phyloP scores from a whole-genome alignment of 208 protist species.

The Wallacemonas rigidus region DNA sequence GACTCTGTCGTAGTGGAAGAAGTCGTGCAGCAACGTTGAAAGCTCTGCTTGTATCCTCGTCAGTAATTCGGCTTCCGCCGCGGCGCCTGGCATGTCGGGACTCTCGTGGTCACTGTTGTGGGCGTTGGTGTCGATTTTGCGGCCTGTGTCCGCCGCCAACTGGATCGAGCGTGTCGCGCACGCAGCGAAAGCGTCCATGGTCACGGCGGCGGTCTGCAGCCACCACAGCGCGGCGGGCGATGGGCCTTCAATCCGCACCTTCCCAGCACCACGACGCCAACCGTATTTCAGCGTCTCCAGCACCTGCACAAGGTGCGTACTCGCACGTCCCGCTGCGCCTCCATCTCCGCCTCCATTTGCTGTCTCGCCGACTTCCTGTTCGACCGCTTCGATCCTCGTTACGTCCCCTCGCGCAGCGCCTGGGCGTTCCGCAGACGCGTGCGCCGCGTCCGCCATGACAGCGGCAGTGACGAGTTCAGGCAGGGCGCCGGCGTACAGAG shows the following conservation, averaged over 20 bases:
- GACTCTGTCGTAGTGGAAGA: conserved; percentile 27
- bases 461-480: conserved; percentile 1
- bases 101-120: background rate
- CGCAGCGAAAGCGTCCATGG: background rate
- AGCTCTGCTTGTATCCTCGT: conserved; percentile 20
- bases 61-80: conserved; percentile 6
- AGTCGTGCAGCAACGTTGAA: conserved; percentile 16
- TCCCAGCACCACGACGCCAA: conserved; percentile 30
- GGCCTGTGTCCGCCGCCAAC: conserved; percentile 6
- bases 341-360: background rate
- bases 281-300: conserved; percentile 31
- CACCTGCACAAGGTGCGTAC: conserved; percentile 22
- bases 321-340: background rate
- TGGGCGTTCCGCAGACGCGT: no score
- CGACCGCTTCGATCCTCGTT: no score
- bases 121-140: background rate
- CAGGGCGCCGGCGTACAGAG: conserved; percentile 11
- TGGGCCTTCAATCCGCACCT: conserved; percentile 37
- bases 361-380: background rate
- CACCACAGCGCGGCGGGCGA: conserved; percentile 36
- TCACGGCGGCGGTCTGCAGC: conserved; percentile 20
- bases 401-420: background rate
- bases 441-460: background rate
- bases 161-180: background rate
- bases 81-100: background rate